These are phyloP conservation scores for Margaritispora aquatica DNA, from an alignment of 495 filamentous ascomycete species.

Conservation along the genomic window DNA sequence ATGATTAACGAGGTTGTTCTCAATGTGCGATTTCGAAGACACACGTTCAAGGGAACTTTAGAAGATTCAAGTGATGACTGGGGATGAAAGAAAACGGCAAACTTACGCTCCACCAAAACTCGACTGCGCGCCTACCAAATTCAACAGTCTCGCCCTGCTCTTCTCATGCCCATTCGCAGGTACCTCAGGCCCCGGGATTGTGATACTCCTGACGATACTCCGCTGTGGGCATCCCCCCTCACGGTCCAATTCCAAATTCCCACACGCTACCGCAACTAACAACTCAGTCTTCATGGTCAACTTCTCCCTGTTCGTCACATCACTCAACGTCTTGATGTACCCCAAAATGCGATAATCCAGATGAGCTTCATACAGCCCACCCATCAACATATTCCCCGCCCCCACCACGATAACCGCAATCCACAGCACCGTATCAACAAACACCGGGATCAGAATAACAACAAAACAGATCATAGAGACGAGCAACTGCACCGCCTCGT, in stretches of 20 bases:
- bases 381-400: slow-evolving; percentile 13
- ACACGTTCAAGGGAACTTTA: no score
- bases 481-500: slow-evolving; percentile 3
- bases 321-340: slow-evolving; percentile 1
- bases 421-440: slow-evolving; percentile 13
- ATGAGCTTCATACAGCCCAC: slow-evolving; percentile 10
- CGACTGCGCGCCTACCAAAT: slow-evolving; percentile 9
- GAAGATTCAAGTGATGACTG: not conserved
- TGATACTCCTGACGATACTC: slow-evolving; percentile 6
- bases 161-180: slow-evolving; percentile 6
- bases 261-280: slow-evolving; percentile 9
- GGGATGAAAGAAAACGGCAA: not conserved
- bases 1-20: no score
- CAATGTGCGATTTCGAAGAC: no score
- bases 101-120: slow-evolving; percentile 35
- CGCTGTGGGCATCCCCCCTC: not conserved
- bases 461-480: slow-evolving; percentile 5
- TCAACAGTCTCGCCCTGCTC: slow-evolving; percentile 6
- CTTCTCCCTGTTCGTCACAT: not conserved
- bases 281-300: slow-evolving; percentile 8
- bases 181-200: not conserved
- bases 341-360: slow-evolving; percentile 11
- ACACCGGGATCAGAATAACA: slow-evolving; percentile 12
- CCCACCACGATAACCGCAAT: slow-evolving; percentile 10
- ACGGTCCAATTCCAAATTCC: slow-evolving; percentile 6